Conservation (phyloP, 2,329 filamentous ascomycete genomes). For the Fusarium sp. region DNA sequence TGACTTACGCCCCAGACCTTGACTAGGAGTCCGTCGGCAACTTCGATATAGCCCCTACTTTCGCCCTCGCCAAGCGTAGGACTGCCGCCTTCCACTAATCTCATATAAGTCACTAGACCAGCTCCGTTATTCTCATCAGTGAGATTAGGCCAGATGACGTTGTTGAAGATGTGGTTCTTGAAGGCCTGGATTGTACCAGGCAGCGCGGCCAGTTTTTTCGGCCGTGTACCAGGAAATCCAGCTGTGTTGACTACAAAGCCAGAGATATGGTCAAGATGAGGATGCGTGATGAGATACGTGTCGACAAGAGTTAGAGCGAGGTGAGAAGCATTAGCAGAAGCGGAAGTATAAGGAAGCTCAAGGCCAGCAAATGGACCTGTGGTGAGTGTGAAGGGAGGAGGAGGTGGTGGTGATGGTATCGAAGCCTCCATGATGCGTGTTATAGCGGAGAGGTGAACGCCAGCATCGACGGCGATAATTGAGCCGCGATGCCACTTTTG, state of each 20-base stretch:
- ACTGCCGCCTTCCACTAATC: slow-evolving; percentile 90
- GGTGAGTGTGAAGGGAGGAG: slow-evolving; percentile 67
- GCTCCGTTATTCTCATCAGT: slow-evolving; percentile 97
- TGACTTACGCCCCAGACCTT: slow-evolving; percentile 91
- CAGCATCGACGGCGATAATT: slow-evolving; percentile 92
- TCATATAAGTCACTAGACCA: slow-evolving; percentile 90
- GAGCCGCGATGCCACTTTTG: slow-evolving; percentile 87
- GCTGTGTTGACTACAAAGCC: slow-evolving; percentile 96
- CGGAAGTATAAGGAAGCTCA: slow-evolving; percentile 74
- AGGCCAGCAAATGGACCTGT: slow-evolving; percentile 86
- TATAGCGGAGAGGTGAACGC: slow-evolving; percentile 89
- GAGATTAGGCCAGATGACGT: slow-evolving; percentile 96
- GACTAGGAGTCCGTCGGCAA: slow-evolving; percentile 90
- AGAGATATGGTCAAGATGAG: slow-evolving; percentile 95
- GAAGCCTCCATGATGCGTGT: slow-evolving; percentile 80
- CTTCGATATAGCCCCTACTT: slow-evolving; percentile 86
- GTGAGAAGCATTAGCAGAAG: slow-evolving; percentile 84
- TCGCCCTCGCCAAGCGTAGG: slow-evolving; percentile 85
- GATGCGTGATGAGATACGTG: slow-evolving; percentile 93
- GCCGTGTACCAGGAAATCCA: slow-evolving; percentile 81
- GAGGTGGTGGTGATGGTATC: slow-evolving; percentile 55
- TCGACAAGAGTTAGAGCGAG: slow-evolving; percentile 86
- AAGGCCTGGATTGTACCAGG: slow-evolving; percentile 92
- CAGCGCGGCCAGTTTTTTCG: slow-evolving; percentile 88
- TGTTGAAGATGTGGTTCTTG: slow-evolving; percentile 97